phyloP scores from a whole-genome alignment of 2,329 filamentous ascomycete species.

The Chaetomium sp. region DNA sequence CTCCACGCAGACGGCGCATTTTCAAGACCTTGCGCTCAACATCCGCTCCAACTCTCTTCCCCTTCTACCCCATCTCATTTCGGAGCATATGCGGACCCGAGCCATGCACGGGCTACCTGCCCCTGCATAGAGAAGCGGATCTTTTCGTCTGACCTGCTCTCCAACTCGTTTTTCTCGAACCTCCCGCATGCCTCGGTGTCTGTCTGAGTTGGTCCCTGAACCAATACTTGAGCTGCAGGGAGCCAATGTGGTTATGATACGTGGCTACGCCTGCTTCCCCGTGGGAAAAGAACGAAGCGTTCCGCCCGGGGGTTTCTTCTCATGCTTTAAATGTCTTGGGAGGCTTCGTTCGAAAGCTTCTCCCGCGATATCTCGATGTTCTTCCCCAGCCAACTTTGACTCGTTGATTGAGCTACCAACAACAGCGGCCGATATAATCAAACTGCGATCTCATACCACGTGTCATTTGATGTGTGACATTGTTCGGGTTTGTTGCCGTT shows the following conservation, averaged over 20 bases:
- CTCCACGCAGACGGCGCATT: no score
- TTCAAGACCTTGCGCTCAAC: no score
- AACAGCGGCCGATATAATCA: background rate
- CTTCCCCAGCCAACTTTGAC: no score
- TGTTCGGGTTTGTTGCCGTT: slow-evolving; percentile 14
- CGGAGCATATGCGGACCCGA: background rate
- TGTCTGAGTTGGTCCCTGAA: background rate
- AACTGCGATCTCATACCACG: slow-evolving; percentile 5
- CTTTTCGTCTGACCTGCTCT: slow-evolving; percentile 4
- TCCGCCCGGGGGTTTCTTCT: background rate
- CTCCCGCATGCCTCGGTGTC: background rate
- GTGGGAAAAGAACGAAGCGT: background rate
- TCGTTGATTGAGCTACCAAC: background rate
- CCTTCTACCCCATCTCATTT: background rate
- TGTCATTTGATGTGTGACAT: background rate
- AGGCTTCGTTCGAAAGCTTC: no score
- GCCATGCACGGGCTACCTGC: background rate
- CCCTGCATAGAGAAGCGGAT: slow-evolving; percentile 12
- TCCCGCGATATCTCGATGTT: no score
- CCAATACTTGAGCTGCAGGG: slow-evolving; percentile 8
- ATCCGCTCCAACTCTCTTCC: background rate
- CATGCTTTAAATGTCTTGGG: no score
- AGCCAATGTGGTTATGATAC: slow-evolving; percentile 18
- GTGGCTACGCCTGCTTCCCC: slow-evolving; percentile 10
- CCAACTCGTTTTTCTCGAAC: slow-evolving; percentile 11